Conservation (phyloP, 768 basidiomycete species). For the Rhodotorula graminis region DNA sequence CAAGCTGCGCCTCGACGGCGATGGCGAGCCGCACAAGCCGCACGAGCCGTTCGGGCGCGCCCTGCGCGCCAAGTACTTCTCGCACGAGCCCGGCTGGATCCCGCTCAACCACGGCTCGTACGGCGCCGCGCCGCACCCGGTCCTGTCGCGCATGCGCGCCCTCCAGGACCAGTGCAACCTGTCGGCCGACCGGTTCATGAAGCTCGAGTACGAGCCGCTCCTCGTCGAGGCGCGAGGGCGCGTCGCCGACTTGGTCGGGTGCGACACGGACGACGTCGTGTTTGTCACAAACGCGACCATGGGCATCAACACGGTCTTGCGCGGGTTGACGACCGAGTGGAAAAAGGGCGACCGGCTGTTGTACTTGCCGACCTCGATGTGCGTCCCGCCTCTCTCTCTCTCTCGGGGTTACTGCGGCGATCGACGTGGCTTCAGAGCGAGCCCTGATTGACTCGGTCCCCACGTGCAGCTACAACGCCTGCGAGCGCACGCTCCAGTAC, state of each 20-base stretch:
- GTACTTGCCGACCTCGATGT: conserved; percentile 29
- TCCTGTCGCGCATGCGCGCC: conserved; percentile 8
- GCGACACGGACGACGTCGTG: conserved; percentile 36
- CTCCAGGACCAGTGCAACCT: not conserved
- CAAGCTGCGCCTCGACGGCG: not conserved
- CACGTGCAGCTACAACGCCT: conserved; percentile 31
- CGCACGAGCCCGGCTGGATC: conserved; percentile 24
- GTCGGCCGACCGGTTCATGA: conserved; percentile 34
- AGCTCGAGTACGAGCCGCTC: conserved; percentile 11
- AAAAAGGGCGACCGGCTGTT: conserved; percentile 37
- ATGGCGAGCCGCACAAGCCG: not conserved
- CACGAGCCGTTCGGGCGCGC: conserved; percentile 22
- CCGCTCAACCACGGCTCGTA: conserved; percentile 40
- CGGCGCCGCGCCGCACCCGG: conserved; percentile 30
- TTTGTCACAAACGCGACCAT: conserved; percentile 36
- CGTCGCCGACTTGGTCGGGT: conserved; percentile 27
- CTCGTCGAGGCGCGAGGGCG: conserved; percentile 12
- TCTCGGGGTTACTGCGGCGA: not conserved
- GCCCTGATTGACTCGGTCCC: not conserved
- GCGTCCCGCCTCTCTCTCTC: not conserved
- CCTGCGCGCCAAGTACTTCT: conserved; percentile 35
- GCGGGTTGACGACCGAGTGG: conserved; percentile 26
- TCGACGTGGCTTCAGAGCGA: no score
- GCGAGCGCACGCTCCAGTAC: conserved; percentile 20
- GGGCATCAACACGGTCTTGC: conserved; percentile 35